Conservation (phyloP, 2,329 filamentous ascomycete genomes). For the Talaromyces sp. region DNA sequence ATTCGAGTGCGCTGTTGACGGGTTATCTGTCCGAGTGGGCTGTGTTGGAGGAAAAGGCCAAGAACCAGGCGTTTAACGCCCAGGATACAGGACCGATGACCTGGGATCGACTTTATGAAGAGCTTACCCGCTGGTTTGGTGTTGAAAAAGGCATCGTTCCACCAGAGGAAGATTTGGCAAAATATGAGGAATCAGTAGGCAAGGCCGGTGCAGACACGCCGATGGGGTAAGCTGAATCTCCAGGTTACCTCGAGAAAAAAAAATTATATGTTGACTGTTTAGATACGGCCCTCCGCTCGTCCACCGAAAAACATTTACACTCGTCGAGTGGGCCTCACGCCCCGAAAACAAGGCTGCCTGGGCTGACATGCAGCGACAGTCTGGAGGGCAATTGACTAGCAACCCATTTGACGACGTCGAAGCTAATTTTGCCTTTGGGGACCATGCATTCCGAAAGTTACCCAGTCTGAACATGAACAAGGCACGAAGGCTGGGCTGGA, state of each 20-base stretch:
- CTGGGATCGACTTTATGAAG: conserved; percentile 21
- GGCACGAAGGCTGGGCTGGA: conserved; percentile 18
- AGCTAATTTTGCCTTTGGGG: conserved; percentile 17
- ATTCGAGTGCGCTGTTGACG: conserved; percentile 19
- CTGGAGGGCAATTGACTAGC: conserved; percentile 14
- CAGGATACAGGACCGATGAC: conserved; percentile 20
- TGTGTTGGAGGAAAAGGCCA: conserved; percentile 18
- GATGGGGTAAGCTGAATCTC: conserved; percentile 2
- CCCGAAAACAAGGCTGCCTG: conserved; percentile 17
- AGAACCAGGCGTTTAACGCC: conserved; percentile 23
- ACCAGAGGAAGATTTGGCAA: conserved; percentile 15
- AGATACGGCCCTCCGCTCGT: background rate
- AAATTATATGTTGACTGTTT: background rate
- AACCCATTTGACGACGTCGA: conserved; percentile 19
- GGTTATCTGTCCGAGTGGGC: conserved; percentile 23
- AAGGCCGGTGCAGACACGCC: conserved; percentile 14
- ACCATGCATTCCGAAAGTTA: conserved; percentile 14
- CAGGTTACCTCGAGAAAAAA: background rate
- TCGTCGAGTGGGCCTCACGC: conserved; percentile 2
- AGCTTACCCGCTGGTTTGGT: conserved; percentile 21
- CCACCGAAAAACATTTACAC: background rate
- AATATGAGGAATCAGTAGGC: conserved; percentile 11
- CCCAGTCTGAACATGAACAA: conserved; percentile 17
- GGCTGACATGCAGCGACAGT: conserved; percentile 11
- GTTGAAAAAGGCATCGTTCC: conserved; percentile 10